These are phyloP conservation scores for Cucurbita pepo DNA, from an alignment of 306 rosid species.

Conservation along the genomic window DNA sequence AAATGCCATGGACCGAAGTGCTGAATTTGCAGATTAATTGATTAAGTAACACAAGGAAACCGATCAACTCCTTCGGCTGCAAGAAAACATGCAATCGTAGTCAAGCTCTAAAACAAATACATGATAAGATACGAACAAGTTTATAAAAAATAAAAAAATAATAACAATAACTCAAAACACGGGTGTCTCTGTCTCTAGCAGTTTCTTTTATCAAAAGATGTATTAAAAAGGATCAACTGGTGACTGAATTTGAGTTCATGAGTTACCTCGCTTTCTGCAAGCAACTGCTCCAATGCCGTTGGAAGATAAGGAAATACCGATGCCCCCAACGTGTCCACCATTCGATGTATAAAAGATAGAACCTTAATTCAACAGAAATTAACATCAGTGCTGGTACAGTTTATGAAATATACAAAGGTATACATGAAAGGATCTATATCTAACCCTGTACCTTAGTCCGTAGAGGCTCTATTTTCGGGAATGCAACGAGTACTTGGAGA, in stretches of 20 bases:
- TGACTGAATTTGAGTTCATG: conserved; percentile 3
- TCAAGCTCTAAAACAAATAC: background rate
- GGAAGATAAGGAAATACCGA: conserved; percentile 90
- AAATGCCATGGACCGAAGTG: conserved; percentile 45
- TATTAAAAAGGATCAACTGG: background rate
- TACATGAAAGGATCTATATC: background rate
- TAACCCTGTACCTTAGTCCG: conserved; percentile 45
- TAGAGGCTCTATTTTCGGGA: conserved; percentile 65
- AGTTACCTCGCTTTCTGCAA: conserved; percentile 73
- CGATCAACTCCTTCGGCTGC: conserved; percentile 86
- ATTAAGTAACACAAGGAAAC: conserved; percentile 69
- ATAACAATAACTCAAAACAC: background rate
- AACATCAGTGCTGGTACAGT: conserved; percentile 12
- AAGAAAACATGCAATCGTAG: background rate
- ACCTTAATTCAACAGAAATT: conserved; percentile 33
- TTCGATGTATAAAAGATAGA: conserved; percentile 88
- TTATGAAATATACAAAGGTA: background rate
- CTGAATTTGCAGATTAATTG: conserved; percentile 93
- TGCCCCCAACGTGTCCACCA: conserved; percentile 86
- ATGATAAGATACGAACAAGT: background rate
- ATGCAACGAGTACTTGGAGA: conserved; percentile 71
- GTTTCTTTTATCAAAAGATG: conserved; percentile 1
- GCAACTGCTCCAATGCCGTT: conserved; percentile 78
- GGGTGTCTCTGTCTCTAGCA: background rate
- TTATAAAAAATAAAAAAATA: background rate